phyloP scores from a whole-genome alignment of 2,329 filamentous ascomycete genomes.

The Cercospora nicotianae region DNA sequence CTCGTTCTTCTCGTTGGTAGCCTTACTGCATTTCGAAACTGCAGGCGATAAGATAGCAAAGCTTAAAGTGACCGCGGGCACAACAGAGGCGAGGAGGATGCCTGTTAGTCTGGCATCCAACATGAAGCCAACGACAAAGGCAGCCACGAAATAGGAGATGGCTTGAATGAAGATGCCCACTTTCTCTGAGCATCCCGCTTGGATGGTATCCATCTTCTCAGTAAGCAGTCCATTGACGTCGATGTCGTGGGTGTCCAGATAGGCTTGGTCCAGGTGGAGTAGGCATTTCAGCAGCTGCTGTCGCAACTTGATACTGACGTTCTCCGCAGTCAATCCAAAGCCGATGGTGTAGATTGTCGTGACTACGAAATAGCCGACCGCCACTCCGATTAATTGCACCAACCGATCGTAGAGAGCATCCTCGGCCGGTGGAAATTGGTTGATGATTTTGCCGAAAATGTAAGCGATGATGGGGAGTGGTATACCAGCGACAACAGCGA shows the following conservation, averaged over 20 bases:
- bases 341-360: constrained; percentile 53
- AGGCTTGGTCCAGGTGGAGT: constrained; percentile 54
- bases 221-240: constrained; percentile 51
- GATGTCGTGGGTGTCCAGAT: constrained; percentile 53
- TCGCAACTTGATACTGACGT: constrained; percentile 50
- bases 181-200: constrained; percentile 50
- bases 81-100: constrained; percentile 48
- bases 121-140: constrained; percentile 49
- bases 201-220: constrained; percentile 49
- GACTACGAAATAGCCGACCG: constrained; percentile 51
- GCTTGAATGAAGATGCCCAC: constrained; percentile 50
- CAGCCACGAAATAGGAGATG: constrained; percentile 49
- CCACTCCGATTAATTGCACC: constrained; percentile 47
- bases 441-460: constrained; percentile 53
- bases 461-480: constrained; percentile 46
- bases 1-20: constrained; percentile 42
- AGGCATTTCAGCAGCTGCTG: constrained; percentile 50
- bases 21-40: constrained; percentile 44
- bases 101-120: constrained; percentile 46
- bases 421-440: constrained; percentile 51
- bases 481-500: constrained; percentile 43
- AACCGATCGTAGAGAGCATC: constrained; percentile 46
- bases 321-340: constrained; percentile 53
- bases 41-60: constrained; percentile 46
- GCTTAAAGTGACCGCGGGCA: constrained; percentile 50